These are phyloP conservation scores for Solanum commersonii DNA, from an alignment of 257 asterid species.

Conservation along the genomic window DNA sequence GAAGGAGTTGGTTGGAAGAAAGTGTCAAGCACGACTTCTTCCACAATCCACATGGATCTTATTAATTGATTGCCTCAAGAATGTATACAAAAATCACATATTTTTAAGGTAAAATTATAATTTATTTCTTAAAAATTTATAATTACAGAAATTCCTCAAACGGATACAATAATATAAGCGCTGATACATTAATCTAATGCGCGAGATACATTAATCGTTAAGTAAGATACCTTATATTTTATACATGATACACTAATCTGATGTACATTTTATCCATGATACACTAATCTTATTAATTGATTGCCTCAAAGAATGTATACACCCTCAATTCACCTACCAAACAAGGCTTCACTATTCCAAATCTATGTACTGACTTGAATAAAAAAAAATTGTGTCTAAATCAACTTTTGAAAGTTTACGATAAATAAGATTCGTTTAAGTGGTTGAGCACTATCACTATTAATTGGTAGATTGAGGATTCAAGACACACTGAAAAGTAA, in stretches of 20 bases:
- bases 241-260: too few species aligned
- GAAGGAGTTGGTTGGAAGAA: constrained; percentile 28
- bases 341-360: neutral
- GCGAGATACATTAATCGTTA: too few species aligned
- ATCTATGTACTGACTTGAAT: neutral
- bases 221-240: too few species aligned
- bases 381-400: neutral
- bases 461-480: too few species aligned
- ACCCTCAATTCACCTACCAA: neutral
- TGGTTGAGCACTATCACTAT: too few species aligned
- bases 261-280: too few species aligned
- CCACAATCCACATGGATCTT: neutral
- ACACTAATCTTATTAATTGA: neutral
- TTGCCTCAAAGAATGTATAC: neutral
- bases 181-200: too few species aligned
- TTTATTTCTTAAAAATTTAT: too few species aligned
- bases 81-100: neutral
- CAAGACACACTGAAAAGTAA: too few species aligned
- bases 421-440: neutral
- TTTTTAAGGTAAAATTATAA: too few species aligned
- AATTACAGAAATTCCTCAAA: too few species aligned
- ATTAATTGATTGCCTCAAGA: neutral
- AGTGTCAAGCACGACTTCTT: constrained; percentile 1
- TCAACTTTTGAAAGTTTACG: neutral
- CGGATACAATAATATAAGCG: too few species aligned